Percentiles rank a stretch among this genome's conserved stretches.
Evolutionary conservation across 2,329 filamentous ascomycete genomes (phyloP).

Genomic region (Aspergillus floridensis): DNA sequence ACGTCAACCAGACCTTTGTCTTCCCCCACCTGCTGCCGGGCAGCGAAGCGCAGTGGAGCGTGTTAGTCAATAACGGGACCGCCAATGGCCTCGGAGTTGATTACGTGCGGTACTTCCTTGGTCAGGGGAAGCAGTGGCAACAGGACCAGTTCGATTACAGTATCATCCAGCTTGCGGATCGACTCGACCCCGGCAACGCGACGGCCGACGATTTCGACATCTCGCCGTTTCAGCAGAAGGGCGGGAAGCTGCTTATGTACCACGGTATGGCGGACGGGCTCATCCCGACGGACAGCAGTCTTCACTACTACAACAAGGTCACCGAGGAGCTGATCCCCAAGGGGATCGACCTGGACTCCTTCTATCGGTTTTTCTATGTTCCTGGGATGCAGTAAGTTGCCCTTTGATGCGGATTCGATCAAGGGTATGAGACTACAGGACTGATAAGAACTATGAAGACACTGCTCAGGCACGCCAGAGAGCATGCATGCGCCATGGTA

Average conservation of each 20-base stretch:
- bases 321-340: neutral
- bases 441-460: neutral
- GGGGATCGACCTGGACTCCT: slow-evolving; percentile 10
- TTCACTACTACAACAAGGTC: slow-evolving; percentile 8
- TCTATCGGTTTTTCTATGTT: slow-evolving; percentile 19
- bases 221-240: slow-evolving; percentile 7
- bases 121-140: neutral
- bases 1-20: neutral
- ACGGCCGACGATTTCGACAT: slow-evolving; percentile 13
- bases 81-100: neutral
- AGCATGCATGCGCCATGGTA: slow-evolving; percentile 2
- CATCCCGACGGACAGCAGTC: slow-evolving; percentile 16
- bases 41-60: neutral
- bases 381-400: slow-evolving; percentile 14
- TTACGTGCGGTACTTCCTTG: neutral
- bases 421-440: too few relatives aligned
- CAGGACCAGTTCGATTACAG: neutral
- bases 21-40: neutral
- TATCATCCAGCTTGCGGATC: slow-evolving; percentile 32
- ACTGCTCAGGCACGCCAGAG: neutral
- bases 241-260: slow-evolving; percentile 17
- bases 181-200: slow-evolving; percentile 11
- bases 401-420: too few relatives aligned
- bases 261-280: slow-evolving; percentile 16
- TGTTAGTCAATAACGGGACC: neutral